Percentiles rank a stretch among this genome's conserved stretches.
Conservation (phyloP, 129 eudicot genomes). For the Escallonia herrerae region DNA sequence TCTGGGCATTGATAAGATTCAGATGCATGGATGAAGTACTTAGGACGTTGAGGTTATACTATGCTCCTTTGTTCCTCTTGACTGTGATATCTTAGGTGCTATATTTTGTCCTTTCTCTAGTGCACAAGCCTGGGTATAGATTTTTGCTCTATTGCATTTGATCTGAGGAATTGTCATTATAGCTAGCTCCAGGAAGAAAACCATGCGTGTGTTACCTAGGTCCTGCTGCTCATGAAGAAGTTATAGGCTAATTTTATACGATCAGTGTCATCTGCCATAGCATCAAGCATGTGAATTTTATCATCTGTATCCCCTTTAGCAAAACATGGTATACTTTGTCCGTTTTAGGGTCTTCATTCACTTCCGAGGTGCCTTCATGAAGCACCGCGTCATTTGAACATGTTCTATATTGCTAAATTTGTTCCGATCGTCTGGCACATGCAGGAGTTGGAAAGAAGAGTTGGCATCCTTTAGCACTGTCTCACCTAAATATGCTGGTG, state of each 20-base stretch:
- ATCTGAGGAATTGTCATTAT: not conserved
- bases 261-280: too few relatives aligned
- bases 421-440: not conserved
- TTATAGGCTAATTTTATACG: not conserved
- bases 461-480: conserved; percentile 17
- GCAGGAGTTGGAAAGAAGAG: conserved; percentile 86
- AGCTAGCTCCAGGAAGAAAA: not conserved
- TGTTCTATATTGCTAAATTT: not conserved
- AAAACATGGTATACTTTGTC: too few relatives aligned
- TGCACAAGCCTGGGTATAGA: too few relatives aligned
- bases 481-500: conserved; percentile 21
- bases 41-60: conserved; percentile 50
- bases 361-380: too few relatives aligned
- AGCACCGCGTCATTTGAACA: too few relatives aligned
- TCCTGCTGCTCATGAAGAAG: not conserved
- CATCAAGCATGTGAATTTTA: too few relatives aligned
- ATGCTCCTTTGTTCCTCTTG: not conserved
- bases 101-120: too few relatives aligned
- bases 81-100: not conserved
- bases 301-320: too few relatives aligned
- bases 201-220: not conserved
- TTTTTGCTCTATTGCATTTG: not conserved
- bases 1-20: conserved; percentile 46
- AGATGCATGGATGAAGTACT: conserved; percentile 63
- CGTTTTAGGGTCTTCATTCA: too few relatives aligned